phyloP scores from a whole-genome alignment of 2,329 filamentous ascomycete species.

The Penicillium capsulatum region DNA sequence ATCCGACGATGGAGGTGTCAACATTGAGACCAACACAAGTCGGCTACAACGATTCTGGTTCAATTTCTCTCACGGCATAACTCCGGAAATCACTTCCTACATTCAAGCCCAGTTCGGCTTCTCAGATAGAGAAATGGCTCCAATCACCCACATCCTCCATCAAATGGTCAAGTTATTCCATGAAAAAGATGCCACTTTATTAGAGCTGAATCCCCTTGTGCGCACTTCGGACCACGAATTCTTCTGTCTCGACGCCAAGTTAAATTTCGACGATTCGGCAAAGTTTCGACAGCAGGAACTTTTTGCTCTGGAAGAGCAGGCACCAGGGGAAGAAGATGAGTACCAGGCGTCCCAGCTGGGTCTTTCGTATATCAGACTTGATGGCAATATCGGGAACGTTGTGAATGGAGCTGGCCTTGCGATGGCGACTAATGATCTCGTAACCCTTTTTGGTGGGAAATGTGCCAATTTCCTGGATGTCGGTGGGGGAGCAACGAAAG shows the following conservation, averaged over 20 bases:
- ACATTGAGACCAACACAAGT: slow-evolving; percentile 29
- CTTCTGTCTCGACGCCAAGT: slow-evolving; percentile 38
- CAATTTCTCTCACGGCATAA: slow-evolving; percentile 23
- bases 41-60: slow-evolving; percentile 29
- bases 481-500: slow-evolving; percentile 29
- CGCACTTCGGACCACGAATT: slow-evolving; percentile 29
- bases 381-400: slow-evolving; percentile 33
- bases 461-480: slow-evolving; percentile 35
- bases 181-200: slow-evolving; percentile 46
- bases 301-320: slow-evolving; percentile 37
- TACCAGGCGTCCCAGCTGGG: slow-evolving; percentile 35
- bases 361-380: slow-evolving; percentile 29
- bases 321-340: slow-evolving; percentile 30
- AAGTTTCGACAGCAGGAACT: slow-evolving; percentile 40
- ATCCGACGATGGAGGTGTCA: slow-evolving; percentile 31
- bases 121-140: slow-evolving; percentile 21
- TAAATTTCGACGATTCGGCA: slow-evolving; percentile 50
- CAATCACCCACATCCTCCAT: slow-evolving; percentile 29
- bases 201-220: slow-evolving; percentile 44
- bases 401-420: slow-evolving; percentile 36
- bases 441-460: slow-evolving; percentile 24
- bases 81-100: slow-evolving; percentile 19
- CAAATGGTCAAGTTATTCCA: slow-evolving; percentile 38
- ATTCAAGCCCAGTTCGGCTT: slow-evolving; percentile 25
- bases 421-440: slow-evolving; percentile 35